These are phyloP conservation scores for Nitzschia inconspicua DNA, from an alignment of 108 stramenopile species.

Conservation along the genomic window DNA sequence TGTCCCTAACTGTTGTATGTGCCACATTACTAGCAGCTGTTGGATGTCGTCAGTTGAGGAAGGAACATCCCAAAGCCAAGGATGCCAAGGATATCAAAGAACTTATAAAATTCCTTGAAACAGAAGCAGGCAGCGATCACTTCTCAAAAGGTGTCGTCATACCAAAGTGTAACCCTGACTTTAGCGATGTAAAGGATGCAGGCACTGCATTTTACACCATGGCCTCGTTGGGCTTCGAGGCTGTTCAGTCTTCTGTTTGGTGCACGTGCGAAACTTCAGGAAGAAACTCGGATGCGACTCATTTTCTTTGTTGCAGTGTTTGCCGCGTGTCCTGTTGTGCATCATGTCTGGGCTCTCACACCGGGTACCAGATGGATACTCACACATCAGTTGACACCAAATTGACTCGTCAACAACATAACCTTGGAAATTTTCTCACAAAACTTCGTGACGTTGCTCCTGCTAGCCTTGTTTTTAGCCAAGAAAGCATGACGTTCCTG, in stretches of 20 bases:
- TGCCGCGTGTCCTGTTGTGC: constrained; percentile 54
- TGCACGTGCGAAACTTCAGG: constrained; percentile 71
- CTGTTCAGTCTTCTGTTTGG: constrained; percentile 53
- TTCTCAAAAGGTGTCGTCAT: constrained; percentile 1
- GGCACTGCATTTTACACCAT: constrained; percentile 22
- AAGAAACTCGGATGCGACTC: constrained; percentile 19
- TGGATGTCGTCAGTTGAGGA: constrained; percentile 47
- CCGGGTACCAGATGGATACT: constrained; percentile 43
- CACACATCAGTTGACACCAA: constrained; percentile 27
- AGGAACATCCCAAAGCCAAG: constrained; percentile 4
- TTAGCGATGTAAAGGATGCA: constrained; percentile 3
- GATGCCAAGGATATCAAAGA: neutral
- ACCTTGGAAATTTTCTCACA: constrained; percentile 26
- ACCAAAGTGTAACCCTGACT: neutral
- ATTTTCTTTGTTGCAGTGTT: constrained; percentile 40
- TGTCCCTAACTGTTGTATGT: constrained; percentile 69
- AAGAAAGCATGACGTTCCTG: constrained; percentile 32
- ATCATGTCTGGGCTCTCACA: constrained; percentile 32
- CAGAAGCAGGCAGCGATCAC: too few relatives aligned
- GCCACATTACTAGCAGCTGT: constrained; percentile 68
- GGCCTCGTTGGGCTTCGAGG: constrained; percentile 29
- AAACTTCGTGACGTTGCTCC: constrained; percentile 46
- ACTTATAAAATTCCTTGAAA: neutral
- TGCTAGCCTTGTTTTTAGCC: constrained; percentile 25
- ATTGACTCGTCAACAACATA: constrained; percentile 16